Evolutionary conservation across 306 rosid species (phyloP).

Genomic region (Senna siamea): DNA sequence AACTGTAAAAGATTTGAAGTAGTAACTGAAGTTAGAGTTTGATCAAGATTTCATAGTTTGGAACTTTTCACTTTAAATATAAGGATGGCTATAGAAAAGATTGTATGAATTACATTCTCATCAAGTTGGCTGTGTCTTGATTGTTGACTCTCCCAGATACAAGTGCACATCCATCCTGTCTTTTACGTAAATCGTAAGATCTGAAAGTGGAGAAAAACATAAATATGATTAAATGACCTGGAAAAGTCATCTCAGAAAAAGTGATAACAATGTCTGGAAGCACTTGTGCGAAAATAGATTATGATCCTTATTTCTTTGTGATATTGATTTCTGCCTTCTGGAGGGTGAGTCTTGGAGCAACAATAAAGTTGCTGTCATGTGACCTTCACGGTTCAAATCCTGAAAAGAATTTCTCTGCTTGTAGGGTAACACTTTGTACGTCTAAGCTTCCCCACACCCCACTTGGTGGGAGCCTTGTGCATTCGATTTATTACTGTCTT

Average conservation of each 20-base stretch:
- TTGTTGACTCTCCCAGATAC: background rate
- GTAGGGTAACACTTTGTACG: no score
- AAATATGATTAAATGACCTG: no score
- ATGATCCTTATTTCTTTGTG: background rate
- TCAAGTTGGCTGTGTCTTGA: background rate
- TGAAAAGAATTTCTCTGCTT: no score
- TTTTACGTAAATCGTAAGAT: no score
- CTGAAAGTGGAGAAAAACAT: no score
- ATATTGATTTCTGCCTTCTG: background rate
- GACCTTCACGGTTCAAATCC: no score
- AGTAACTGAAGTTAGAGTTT: background rate
- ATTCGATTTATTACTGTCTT: no score
- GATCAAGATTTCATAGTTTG: background rate
- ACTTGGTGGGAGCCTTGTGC: no score
- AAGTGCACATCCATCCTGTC: no score
- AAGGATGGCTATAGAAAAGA: background rate
- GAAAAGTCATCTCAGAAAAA: background rate
- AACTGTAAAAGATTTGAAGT: background rate
- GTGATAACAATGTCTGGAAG: background rate
- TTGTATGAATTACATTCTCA: background rate
- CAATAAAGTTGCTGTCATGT: no score
- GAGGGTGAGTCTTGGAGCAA: no score
- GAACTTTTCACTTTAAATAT: background rate
- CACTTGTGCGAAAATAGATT: background rate
- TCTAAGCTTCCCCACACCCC: no score